Base-by-base conservation (phyloP, 2,329 filamentous ascomycete species). In the Talaromyces sp. region DNA sequence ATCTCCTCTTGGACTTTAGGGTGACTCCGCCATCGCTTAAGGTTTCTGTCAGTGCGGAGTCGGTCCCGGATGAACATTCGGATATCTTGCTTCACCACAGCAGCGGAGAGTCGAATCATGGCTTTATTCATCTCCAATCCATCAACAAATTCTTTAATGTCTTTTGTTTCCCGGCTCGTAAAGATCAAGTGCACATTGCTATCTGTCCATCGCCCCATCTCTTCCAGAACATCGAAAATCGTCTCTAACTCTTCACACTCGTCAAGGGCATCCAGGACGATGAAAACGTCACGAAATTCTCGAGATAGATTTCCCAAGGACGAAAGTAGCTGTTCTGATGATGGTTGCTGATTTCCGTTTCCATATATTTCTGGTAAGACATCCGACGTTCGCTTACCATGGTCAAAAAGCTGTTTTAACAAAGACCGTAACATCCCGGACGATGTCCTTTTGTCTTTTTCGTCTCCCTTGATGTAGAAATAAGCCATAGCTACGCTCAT, bases 401-500 rank as follows among this genome's bases (percentile, higher is more conserved):
- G 3, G 74, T 70, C 1, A 65, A 48, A 67, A 5, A 66, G 19
- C 22, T 64, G 65, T 41, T 61, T 64, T 1, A 66, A 14, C 5
- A 66, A 43, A 37, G 65, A 57, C 6, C 61, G 65, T 7, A 66
- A 45, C 65, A 66, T 61, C 4, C 61, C 62, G 14, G 45, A 35
- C 2, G 24, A 59, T 4, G 54, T 37, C 19, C 27, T 74, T 47
- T 80, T 80, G 10, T 43, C 52, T 1, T 67, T 33, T 48, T 79
- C 76, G 50, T 74, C 76, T 66, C 79, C 80, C 3, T 76, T 73
- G 59, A 81, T 81, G 69, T 75, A 81, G 68, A 81, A 81, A 66
- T 66, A 66, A 27, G 57, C 47, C 27, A 64, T 14, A 1, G 61
- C 54, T 75, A 79, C 1, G 71, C 74, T 13, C 79, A 70, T 13